These are phyloP conservation scores for Diaporthe aspalathi DNA, from an alignment of 2,329 filamentous ascomycete species.

Conservation along the genomic window DNA sequence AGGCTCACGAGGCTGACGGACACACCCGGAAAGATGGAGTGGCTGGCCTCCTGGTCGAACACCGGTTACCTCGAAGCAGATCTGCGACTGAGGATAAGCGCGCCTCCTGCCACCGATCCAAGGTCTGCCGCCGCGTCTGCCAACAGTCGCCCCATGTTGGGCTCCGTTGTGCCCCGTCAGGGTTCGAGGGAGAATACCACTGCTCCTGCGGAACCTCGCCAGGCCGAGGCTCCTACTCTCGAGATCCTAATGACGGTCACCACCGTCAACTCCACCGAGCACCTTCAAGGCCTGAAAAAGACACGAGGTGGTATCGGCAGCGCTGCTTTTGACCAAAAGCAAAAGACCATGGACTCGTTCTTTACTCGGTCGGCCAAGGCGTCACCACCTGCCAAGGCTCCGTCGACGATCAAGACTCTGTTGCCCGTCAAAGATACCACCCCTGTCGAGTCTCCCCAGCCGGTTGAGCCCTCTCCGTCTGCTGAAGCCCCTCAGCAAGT, in stretches of 20 bases:
- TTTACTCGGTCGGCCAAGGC: constrained; percentile 67
- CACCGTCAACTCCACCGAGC: constrained; percentile 75
- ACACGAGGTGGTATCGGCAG: constrained; percentile 87
- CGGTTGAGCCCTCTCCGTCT: neutral
- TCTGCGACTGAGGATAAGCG: constrained; percentile 23
- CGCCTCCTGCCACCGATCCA: neutral
- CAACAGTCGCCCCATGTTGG: constrained; percentile 5
- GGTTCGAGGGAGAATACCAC: neutral
- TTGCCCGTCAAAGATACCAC: neutral
- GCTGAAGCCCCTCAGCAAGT: neutral
- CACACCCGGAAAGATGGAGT: constrained; percentile 42
- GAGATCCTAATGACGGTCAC: constrained; percentile 57
- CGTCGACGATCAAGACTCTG: neutral
- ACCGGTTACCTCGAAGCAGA: constrained; percentile 59
- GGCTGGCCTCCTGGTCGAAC: constrained; percentile 61
- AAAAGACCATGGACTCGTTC: constrained; percentile 81
- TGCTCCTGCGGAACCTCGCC: neutral
- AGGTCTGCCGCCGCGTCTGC: neutral
- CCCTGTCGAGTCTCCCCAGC: neutral
- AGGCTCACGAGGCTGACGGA: constrained; percentile 41
- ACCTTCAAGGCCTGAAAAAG: constrained; percentile 80
- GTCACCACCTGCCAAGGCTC: constrained; percentile 48
- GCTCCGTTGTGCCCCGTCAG: neutral
- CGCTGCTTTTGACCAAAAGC: constrained; percentile 77
- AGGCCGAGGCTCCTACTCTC: neutral